Evolutionary conservation across 164 flowering plant genomes (phyloP).

Genomic region (Dillenia turbinata): DNA sequence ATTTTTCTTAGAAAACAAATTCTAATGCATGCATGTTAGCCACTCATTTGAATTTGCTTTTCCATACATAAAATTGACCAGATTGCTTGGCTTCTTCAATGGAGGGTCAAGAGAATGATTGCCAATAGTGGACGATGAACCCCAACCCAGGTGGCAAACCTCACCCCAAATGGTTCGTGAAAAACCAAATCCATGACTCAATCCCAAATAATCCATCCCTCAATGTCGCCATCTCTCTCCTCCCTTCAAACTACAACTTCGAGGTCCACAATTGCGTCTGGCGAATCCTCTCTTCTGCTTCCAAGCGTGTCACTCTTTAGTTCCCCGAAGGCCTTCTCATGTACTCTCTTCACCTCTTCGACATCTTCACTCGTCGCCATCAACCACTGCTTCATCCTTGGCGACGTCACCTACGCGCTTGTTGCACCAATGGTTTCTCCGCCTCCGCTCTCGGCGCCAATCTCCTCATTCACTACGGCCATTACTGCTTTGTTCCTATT

Average conservation of each 20-base stretch:
- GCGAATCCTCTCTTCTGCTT: conserved; percentile 54
- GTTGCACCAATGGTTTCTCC: conserved; percentile 88
- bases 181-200: conserved; percentile 79
- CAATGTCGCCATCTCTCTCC: conserved; percentile 71
- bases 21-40: too few relatives aligned
- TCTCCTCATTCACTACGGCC: conserved; percentile 88
- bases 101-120: too few relatives aligned
- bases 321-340: conserved; percentile 98
- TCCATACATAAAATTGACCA: too few relatives aligned
- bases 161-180: conserved; percentile 75
- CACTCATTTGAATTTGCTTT: too few relatives aligned
- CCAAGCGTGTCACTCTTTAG: conserved; percentile 85
- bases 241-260: conserved; percentile 85
- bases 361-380: conserved; percentile 66
- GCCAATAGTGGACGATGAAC: too few relatives aligned
- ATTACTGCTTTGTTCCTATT: conserved; percentile 84
- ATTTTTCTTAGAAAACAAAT: too few relatives aligned
- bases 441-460: conserved; percentile 79
- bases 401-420: conserved; percentile 96
- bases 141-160: conserved; percentile 19
- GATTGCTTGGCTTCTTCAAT: too few relatives aligned
- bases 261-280: conserved; percentile 90
- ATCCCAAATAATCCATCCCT: conserved; percentile 61
- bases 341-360: conserved; percentile 75
- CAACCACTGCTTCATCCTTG: conserved; percentile 71